phyloP scores from a whole-genome alignment of 2,329 filamentous ascomycete genomes.

The Helotiales sp. region DNA sequence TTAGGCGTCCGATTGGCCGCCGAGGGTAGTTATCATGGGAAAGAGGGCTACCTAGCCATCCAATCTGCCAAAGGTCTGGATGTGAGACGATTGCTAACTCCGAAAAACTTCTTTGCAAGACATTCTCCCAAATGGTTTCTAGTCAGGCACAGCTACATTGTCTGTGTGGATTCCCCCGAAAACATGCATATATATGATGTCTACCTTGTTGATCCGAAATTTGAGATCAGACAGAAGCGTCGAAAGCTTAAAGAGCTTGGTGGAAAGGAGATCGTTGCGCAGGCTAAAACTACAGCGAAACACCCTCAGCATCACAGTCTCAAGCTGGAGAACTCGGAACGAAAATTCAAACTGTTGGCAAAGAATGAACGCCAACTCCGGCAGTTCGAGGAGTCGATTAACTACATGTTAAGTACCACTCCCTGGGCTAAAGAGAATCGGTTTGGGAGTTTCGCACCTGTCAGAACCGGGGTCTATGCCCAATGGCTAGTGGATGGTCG shows the following conservation, averaged over 20 bases:
- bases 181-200: slow-evolving; percentile 99
- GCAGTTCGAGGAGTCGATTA: slow-evolving; percentile 93
- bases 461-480: slow-evolving; percentile 82
- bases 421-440: slow-evolving; percentile 81
- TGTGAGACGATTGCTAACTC: slow-evolving; percentile 77
- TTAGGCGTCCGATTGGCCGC: slow-evolving; percentile 90
- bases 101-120: slow-evolving; percentile 74
- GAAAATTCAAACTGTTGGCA: slow-evolving; percentile 87
- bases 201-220: slow-evolving; percentile 90
- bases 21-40: slow-evolving; percentile 95
- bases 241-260: slow-evolving; percentile 52
- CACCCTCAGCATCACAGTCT: slow-evolving; percentile 75
- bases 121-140: slow-evolving; percentile 97
- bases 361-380: slow-evolving; percentile 85
- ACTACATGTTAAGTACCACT: slow-evolving; percentile 79
- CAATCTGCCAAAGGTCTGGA: slow-evolving; percentile 88
- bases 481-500: slow-evolving; percentile 96
- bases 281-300: slow-evolving; percentile 36
- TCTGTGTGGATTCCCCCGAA: slow-evolving; percentile 97
- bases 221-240: slow-evolving; percentile 76
- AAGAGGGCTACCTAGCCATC: slow-evolving; percentile 92
- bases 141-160: slow-evolving; percentile 95
- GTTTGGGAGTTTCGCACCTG: slow-evolving; percentile 91
- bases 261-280: slow-evolving; percentile 59
- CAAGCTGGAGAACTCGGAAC: slow-evolving; percentile 86